phyloP scores from a whole-genome alignment of 495 filamentous ascomycete genomes.

The Neurospora cerealis region DNA sequence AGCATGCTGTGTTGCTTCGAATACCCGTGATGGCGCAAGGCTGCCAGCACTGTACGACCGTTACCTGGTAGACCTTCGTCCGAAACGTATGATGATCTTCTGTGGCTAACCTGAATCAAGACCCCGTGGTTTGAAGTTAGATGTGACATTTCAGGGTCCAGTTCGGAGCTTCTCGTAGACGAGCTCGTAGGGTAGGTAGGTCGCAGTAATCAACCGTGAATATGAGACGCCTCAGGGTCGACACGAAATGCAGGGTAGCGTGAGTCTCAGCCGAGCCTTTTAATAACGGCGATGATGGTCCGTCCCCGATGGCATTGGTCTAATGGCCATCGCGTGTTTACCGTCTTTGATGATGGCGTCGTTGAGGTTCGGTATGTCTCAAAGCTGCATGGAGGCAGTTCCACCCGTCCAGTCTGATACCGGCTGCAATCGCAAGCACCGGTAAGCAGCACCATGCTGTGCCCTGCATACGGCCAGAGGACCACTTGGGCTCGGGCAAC shows the following conservation, averaged over 20 bases:
- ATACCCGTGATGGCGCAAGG: not conserved
- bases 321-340: not conserved
- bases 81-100: not conserved
- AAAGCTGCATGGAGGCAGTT: constrained; percentile 9
- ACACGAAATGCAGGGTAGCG: not conserved
- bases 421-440: not conserved
- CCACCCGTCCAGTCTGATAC: constrained; percentile 4
- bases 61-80: not conserved
- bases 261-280: not conserved
- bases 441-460: constrained; percentile 1
- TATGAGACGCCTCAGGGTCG: not conserved
- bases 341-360: not conserved
- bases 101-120: not conserved
- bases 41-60: not conserved
- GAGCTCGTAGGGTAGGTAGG: not conserved
- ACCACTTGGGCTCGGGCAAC: not conserved
- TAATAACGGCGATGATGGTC: not conserved
- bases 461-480: not conserved
- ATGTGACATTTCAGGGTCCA: not conserved
- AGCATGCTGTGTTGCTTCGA: not conserved
- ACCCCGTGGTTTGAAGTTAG: not conserved
- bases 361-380: constrained; percentile 4
- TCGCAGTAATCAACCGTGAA: not conserved
- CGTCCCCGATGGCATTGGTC: not conserved
- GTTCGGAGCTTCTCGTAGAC: not conserved